phyloP scores from a whole-genome alignment of 2,329 filamentous ascomycete genomes.

The Trichophyton verrucosum region DNA sequence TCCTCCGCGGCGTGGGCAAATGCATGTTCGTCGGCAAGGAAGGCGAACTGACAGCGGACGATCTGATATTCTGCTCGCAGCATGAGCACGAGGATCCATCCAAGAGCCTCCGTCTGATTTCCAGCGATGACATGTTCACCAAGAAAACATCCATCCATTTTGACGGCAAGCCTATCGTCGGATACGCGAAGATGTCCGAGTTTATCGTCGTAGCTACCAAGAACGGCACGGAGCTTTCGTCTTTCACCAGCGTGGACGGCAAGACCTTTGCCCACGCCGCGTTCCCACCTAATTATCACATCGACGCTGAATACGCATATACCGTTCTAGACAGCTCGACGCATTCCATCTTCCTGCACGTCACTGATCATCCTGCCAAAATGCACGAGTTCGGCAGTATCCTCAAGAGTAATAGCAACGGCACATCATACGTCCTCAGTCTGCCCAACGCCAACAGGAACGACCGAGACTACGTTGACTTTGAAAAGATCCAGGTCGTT shows the following conservation, averaged over 20 bases:
- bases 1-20: constrained; percentile 61
- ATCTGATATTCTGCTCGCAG: constrained; percentile 54
- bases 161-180: constrained; percentile 52
- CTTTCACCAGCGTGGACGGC: constrained; percentile 77
- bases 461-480: constrained; percentile 68
- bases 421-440: constrained; percentile 84
- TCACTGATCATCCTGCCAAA: constrained; percentile 57
- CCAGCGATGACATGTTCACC: constrained; percentile 66
- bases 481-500: constrained; percentile 85
- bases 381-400: constrained; percentile 69
- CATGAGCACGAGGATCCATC: constrained; percentile 50
- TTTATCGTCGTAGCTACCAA: constrained; percentile 84
- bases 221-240: constrained; percentile 51
- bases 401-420: constrained; percentile 97
- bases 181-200: constrained; percentile 90
- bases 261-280: constrained; percentile 66
- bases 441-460: constrained; percentile 72
- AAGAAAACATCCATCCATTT: constrained; percentile 51
- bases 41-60: constrained; percentile 42
- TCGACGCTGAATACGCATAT: constrained; percentile 68
- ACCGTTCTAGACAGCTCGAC: constrained; percentile 92
- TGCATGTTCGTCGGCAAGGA: constrained; percentile 76
- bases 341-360: constrained; percentile 87
- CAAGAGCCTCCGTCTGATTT: constrained; percentile 56
- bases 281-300: constrained; percentile 75